Evolutionary conservation across 805 yeast species (phyloP).

Genomic region (Candida andamanensis): DNA sequence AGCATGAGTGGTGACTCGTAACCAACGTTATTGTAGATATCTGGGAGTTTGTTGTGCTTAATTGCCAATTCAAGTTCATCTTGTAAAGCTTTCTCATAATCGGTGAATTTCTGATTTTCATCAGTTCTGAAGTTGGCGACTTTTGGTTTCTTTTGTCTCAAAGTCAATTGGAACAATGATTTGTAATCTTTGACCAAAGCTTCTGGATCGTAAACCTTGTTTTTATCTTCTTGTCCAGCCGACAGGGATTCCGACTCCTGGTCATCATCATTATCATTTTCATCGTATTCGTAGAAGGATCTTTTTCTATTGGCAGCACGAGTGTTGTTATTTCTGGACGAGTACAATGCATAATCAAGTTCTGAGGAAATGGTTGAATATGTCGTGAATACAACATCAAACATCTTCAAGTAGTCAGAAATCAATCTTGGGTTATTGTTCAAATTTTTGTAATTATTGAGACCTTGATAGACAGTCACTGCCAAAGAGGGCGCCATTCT

Average conservation of each 20-base stretch:
- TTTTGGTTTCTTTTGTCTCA: conserved; percentile 20
- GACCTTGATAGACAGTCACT: conserved; percentile 62
- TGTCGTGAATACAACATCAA: conserved; percentile 78
- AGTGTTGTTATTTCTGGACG: conserved; percentile 51
- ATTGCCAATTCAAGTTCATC: conserved; percentile 28
- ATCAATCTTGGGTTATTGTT: conserved; percentile 34
- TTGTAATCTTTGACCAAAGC: conserved; percentile 14
- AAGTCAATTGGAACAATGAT: conserved; percentile 22
- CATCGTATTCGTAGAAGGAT: neutral
- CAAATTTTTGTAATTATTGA: conserved; percentile 21
- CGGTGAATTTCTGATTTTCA: conserved; percentile 20
- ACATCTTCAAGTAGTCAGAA: conserved; percentile 50
- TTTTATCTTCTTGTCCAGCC: neutral
- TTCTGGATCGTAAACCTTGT: conserved; percentile 6
- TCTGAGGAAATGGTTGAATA: conserved; percentile 70
- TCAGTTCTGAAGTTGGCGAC: conserved; percentile 20
- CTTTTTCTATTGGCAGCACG: conserved; percentile 27
- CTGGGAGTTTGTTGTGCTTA: conserved; percentile 21
- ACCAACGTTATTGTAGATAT: conserved; percentile 29
- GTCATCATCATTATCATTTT: neutral
- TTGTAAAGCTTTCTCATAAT: conserved; percentile 28
- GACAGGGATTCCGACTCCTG: neutral
- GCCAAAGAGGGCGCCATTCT: conserved; percentile 54
- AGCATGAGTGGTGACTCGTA: conserved; percentile 79
- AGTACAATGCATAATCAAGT: conserved; percentile 71